Evolutionary conservation across 345 rosid species (phyloP).

Genomic region (Combretum micranthum): DNA sequence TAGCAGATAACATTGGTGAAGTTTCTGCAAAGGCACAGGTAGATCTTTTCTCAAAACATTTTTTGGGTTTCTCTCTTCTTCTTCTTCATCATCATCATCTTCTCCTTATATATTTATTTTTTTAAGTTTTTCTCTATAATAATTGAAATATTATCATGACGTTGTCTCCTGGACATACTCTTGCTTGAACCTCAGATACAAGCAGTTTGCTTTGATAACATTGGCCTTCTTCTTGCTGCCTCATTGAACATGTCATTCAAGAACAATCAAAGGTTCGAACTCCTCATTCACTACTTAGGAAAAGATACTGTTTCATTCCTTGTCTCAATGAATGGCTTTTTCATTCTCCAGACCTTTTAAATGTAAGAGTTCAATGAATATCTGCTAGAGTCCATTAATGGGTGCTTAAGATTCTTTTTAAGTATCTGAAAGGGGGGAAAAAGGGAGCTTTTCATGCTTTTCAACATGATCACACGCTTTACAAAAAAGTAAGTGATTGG

Average conservation of each 20-base stretch:
- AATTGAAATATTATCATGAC: slow-evolving; percentile 4
- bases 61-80: slow-evolving; percentile 2
- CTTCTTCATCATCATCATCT: too few species aligned
- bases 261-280: slow-evolving; percentile 50
- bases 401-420: too few species aligned
- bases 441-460: too few species aligned
- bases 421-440: too few species aligned
- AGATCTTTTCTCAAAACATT: background rate
- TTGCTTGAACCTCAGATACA: slow-evolving; percentile 45
- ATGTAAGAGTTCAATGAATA: too few species aligned
- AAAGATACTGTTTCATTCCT: background rate
- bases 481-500: too few species aligned
- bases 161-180: background rate
- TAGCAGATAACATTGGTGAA: slow-evolving; percentile 92
- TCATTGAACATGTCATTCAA: slow-evolving; percentile 42
- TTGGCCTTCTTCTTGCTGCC: slow-evolving; percentile 66
- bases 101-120: too few species aligned
- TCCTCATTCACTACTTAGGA: background rate
- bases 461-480: too few species aligned
- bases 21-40: slow-evolving; percentile 94
- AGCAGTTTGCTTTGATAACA: slow-evolving; percentile 65
- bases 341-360: too few species aligned
- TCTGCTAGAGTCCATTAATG: too few species aligned
- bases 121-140: background rate
- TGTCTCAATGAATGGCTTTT: background rate